Evolutionary conservation across 176 grass and related monocot species (phyloP).

Genomic region (Oryza meridionalis): DNA sequence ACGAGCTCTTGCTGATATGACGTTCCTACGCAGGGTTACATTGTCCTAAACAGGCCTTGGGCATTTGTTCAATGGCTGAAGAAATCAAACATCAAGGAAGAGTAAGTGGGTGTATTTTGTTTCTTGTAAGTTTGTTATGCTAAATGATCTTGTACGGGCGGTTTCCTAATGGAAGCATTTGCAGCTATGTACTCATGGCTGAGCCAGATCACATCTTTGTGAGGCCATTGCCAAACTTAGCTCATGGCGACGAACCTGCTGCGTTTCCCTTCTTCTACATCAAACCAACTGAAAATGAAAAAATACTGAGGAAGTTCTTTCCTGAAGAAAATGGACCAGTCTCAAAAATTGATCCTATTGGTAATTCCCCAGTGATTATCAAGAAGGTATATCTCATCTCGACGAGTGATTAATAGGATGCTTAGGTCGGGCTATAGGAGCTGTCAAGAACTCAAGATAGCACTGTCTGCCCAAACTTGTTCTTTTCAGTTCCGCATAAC

Average conservation of each 20-base stretch:
- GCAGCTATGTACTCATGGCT: conserved; percentile 97
- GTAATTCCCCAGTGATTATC: conserved; percentile 98
- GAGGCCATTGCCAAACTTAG: conserved; percentile 92
- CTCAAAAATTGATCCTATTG: conserved; percentile 88
- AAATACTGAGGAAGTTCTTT: conserved; percentile 90
- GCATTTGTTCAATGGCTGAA: conserved; percentile 96
- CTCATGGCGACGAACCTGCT: conserved; percentile 64
- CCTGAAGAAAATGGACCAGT: conserved; percentile 86
- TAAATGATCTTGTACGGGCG: background rate
- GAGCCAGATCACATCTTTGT: conserved; percentile 99
- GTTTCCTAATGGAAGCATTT: conserved; percentile 45
- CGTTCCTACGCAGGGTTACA: conserved; percentile 71
- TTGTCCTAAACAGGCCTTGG: conserved; percentile 98
- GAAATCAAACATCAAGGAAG: conserved; percentile 72
- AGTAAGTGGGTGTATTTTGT: conserved; percentile 56
- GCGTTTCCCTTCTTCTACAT: conserved; percentile 96
- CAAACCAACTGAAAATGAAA: conserved; percentile 83
- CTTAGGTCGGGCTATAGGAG: background rate
- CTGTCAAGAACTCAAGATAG: background rate
- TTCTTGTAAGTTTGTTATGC: background rate
- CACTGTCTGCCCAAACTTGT: conserved; percentile 4
- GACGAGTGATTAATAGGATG: background rate
- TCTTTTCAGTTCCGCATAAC: background rate
- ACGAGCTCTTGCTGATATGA: conserved; percentile 4
- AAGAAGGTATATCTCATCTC: conserved; percentile 69